Evolutionary conservation across 805 yeast genomes (phyloP), one percentile per base, ranked within the genome.

Genomic region (Tetrapisispora namnaoensis): DNA sequence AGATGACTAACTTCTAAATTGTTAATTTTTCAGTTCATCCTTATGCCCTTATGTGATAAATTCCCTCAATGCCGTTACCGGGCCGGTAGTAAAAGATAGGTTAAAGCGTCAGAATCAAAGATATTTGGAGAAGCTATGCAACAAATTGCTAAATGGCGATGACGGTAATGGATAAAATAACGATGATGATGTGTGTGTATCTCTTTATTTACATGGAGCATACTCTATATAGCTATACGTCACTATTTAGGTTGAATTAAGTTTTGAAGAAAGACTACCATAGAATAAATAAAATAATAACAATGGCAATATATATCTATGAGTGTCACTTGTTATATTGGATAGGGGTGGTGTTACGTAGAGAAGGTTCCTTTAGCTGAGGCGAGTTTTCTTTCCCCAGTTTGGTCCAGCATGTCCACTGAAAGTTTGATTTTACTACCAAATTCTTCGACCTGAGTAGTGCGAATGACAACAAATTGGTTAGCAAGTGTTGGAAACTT

Each of bases 401-500:
- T 71, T 52, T 78, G 78, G 40, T 86, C 72, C 22, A 69, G 67
- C 18, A 86, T 80, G 20, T 70, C 72, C 32, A 81, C 76, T 6
- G 56, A 59, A 8, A 74, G 63, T 6, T 63, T 62, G 27, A 72
- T 68, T 17, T 59, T 53, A 22, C 62, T 58, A 32, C 69, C 70
- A 16, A 59, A 53, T 35, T 60, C 59, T 22, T 65, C 66, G 6
- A 61, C 55, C 20, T 71, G 65, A 20, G 73, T 64, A 0, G 88
- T 77, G 57, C 75, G 79, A 17, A 89, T 72, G 2, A 85, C 74
- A 37, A 88, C 72, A 57, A 88, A 86, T 52, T 80, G 88, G 60
- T 87, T 82, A 14, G 91, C 89, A 47, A 84, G 64, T 0, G 95
- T 81, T 10, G 96, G 96, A 51, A 73, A 70, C 50, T 71, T 76